A percentile compares a stretch with the other conserved stretches of the same genome.
These are phyloP conservation scores for Iberis amara DNA, from an alignment of 441 rosid genomes.

Conservation along the genomic window DNA sequence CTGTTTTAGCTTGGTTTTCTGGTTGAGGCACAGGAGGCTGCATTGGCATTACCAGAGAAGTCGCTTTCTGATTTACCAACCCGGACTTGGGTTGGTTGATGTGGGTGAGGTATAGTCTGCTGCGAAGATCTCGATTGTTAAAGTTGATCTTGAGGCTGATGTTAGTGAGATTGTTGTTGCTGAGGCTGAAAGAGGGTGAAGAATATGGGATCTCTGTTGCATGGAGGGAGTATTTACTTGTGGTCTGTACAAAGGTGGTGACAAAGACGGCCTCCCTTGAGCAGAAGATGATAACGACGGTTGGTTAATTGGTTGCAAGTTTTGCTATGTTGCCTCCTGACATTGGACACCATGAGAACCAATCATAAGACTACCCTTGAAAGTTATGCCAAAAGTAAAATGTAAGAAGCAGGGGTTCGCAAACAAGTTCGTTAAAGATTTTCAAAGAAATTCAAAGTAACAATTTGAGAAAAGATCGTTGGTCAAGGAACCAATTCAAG, in stretches of 20 bases:
- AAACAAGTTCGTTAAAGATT: neutral
- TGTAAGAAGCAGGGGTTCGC: neutral
- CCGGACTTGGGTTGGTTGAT: slow-evolving; percentile 46
- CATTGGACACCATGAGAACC: slow-evolving; percentile 49
- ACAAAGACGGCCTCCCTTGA: slow-evolving; percentile 46
- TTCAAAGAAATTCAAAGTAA: neutral
- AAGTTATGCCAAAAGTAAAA: slow-evolving; percentile 42
- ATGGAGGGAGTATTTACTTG: slow-evolving; percentile 53
- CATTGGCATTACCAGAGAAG: slow-evolving; percentile 38
- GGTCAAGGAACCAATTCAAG: too few species aligned
- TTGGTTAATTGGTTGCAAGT: slow-evolving; percentile 14
- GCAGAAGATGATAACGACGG: slow-evolving; percentile 78
- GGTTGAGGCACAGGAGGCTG: slow-evolving; percentile 45
- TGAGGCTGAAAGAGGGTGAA: slow-evolving; percentile 42
- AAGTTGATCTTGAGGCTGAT: slow-evolving; percentile 52
- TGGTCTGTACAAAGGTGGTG: slow-evolving; percentile 65
- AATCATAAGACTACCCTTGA: slow-evolving; percentile 55
- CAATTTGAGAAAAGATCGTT: too few species aligned
- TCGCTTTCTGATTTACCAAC: slow-evolving; percentile 43
- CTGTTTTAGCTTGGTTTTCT: slow-evolving; percentile 40
- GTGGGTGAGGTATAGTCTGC: slow-evolving; percentile 53
- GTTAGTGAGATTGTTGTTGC: slow-evolving; percentile 34
- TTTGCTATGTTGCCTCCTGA: slow-evolving; percentile 39
- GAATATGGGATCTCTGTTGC: slow-evolving; percentile 63
- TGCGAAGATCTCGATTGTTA: slow-evolving; percentile 46